Evolutionary conservation across 192 early-diverging fungal species (phyloP), one percentile per base, ranked within the genome.

Genomic region (Entrophospora sp.): DNA sequence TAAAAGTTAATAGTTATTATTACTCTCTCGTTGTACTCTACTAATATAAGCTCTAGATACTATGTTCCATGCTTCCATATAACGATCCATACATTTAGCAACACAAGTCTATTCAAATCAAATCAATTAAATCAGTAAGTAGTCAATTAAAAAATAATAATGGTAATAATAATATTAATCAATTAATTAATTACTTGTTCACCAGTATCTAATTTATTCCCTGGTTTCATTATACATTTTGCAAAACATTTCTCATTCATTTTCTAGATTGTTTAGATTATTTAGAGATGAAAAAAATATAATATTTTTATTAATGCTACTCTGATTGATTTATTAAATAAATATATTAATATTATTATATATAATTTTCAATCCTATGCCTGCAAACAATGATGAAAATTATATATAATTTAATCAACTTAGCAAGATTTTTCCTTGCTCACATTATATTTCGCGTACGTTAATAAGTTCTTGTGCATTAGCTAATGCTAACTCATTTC

Each of bases 241-340:
- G 83, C 78, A 70, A 87, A 93, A 81, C 93, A 95, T 74, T 91
- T 87, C 68, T 86, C 85, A 75, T 90, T 92, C 71, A 95, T 90
- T 86, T 89, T 90, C 84, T 88, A 57, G 60, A 61, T 38, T 40
- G 1, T 38, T 18, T n/a, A 27, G 22, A 27, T 36, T 8, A 22
- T 7, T 56, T 31, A 36, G 18, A n/a, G 6, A 20, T 45, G 32
- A 40, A 14, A 60, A 25, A 25, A 16, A 13, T 5, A 32, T 1
- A 52, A 27, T 4, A 13, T 37, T 10, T 12, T 18, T 25, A 22
- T 25, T 35, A 34, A 28, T 22, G 24, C 4, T 44, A 14, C 25
- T 27, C 3, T 4, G 4, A 5, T 13, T n/a, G n/a, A n/a, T n/a
- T n/a, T n/a, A n/a, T n/a, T n/a, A n/a, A n/a, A n/a, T n/a, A n/a